Conservation (phyloP, 202 grass and related monocot species). For the Tripidium arundinaceum region DNA sequence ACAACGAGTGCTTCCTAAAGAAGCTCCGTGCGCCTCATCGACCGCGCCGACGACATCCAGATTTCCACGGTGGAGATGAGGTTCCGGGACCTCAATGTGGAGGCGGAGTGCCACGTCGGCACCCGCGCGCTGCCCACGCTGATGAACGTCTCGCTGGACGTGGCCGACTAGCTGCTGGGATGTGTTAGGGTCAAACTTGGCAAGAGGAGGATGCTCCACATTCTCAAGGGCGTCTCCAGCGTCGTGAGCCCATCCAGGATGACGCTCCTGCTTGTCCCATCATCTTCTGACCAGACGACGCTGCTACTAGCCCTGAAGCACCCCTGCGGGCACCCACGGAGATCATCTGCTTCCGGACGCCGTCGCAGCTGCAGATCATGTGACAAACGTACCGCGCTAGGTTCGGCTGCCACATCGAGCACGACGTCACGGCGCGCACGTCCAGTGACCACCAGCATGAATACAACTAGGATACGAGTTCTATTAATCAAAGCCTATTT, state of each 20-base stretch:
- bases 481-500: too few species aligned
- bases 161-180: conserved; percentile 35
- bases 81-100: conserved; percentile 42
- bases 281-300: conserved; percentile 62
- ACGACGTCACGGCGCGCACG: conserved; percentile 42
- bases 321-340: conserved; percentile 56
- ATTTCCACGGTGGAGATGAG: conserved; percentile 63
- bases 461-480: too few species aligned
- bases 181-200: conserved; percentile 26
- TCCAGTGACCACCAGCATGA: conserved; percentile 81
- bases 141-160: conserved; percentile 44
- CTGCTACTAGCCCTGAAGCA: conserved; percentile 50
- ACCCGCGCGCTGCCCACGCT: conserved; percentile 61
- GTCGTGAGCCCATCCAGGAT: conserved; percentile 57
- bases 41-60: conserved; percentile 52
- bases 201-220: conserved; percentile 48
- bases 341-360: conserved; percentile 70
- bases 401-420: conserved; percentile 58
- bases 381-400: conserved; percentile 49
- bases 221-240: conserved; percentile 54
- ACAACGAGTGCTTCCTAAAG: conserved; percentile 71
- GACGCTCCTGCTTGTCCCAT: conserved; percentile 60
- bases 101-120: conserved; percentile 62
- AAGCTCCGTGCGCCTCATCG: conserved; percentile 69
- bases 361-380: conserved; percentile 52